phyloP scores from a whole-genome alignment of 169 alveolate genomes.

The Eimeria maxima region DNA sequence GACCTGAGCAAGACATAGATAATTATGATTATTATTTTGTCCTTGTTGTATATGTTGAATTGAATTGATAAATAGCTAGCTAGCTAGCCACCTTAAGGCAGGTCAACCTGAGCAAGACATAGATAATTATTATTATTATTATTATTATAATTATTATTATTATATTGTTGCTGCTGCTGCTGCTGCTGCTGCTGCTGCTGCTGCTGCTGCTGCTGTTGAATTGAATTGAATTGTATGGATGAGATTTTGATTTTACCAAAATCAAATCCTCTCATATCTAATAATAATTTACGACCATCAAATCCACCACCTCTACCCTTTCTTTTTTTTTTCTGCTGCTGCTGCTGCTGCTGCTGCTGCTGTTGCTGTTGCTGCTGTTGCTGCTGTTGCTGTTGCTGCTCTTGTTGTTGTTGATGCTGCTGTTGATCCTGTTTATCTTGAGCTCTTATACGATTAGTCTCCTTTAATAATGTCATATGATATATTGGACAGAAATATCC shows the following conservation, averaged over 20 bases:
- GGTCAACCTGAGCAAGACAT: constrained; percentile 30
- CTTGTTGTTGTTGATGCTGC: neutral
- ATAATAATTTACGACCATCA: neutral
- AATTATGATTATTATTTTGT: too few species aligned
- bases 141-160: too few species aligned
- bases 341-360: neutral
- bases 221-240: constrained; percentile 4
- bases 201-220: neutral
- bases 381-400: neutral
- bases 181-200: too few species aligned
- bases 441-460: neutral
- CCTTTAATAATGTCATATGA: constrained; percentile 34
- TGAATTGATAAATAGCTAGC: too few species aligned
- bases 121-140: too few species aligned
- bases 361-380: neutral
- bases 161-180: neutral
- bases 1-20: neutral
- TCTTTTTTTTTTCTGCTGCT: too few species aligned
- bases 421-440: neutral
- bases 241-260: neutral
- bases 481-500: neutral
- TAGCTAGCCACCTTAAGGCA: constrained; percentile 1
- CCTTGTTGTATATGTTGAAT: too few species aligned
- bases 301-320: neutral
- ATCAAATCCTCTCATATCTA: constrained; percentile 33